These are phyloP conservation scores for Podospora bellae-mahoneyi DNA, from an alignment of 495 filamentous ascomycete species.

Conservation along the genomic window DNA sequence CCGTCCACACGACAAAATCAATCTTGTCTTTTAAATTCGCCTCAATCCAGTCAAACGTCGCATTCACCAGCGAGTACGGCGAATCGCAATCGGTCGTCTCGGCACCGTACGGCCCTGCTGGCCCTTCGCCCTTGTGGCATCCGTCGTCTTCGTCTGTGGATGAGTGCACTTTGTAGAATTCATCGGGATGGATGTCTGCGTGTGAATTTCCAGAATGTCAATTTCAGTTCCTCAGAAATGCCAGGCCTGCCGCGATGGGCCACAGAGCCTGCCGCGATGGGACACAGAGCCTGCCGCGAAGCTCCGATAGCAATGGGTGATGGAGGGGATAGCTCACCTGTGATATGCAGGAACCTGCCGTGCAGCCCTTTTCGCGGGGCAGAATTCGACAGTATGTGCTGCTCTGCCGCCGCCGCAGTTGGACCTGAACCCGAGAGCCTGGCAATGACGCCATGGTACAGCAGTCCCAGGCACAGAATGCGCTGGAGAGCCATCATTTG, in stretches of 20 bases:
- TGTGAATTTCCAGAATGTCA: conserved; percentile 8
- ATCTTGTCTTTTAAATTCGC: conserved; percentile 75
- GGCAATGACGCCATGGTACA: conserved; percentile 39
- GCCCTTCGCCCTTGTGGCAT: conserved; percentile 77
- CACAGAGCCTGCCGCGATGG: conserved; percentile 4
- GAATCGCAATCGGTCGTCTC: conserved; percentile 87
- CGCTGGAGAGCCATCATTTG: conserved; percentile 24
- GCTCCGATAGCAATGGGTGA: conserved; percentile 9
- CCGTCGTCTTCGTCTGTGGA: conserved; percentile 62
- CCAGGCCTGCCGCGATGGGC: neutral
- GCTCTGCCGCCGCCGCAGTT: conserved; percentile 11
- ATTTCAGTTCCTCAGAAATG: neutral
- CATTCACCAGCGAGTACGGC: conserved; percentile 74
- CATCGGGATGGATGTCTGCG: conserved; percentile 86
- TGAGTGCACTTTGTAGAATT: conserved; percentile 73
- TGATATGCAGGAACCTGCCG: conserved; percentile 91
- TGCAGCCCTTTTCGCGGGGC: conserved; percentile 52
- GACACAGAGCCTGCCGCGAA: conserved; percentile 10
- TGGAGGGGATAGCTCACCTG: conserved; percentile 56
- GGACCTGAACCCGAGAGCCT: conserved; percentile 17
- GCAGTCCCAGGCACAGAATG: conserved; percentile 27
- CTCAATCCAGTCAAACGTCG: conserved; percentile 90
- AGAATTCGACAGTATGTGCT: neutral
- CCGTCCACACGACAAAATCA: conserved; percentile 97
- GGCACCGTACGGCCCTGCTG: conserved; percentile 76